Evolutionary conservation across 2,329 filamentous ascomycete species (phyloP).

Genomic region (Talaromyces sp.): DNA sequence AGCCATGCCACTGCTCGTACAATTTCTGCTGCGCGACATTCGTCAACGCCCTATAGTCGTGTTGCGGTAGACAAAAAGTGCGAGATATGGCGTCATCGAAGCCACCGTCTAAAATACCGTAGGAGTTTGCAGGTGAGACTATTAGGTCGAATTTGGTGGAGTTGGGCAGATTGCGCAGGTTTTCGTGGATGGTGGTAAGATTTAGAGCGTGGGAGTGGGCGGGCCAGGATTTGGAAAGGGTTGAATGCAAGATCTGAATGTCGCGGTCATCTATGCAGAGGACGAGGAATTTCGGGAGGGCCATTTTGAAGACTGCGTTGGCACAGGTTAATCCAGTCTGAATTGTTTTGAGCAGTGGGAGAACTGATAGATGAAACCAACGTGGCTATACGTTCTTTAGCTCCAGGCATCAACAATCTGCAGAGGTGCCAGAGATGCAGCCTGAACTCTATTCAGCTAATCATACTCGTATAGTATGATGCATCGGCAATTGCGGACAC

Average conservation of each 20-base stretch:
- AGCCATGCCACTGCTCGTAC: constrained; percentile 50
- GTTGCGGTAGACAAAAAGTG: constrained; percentile 41
- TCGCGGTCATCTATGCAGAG: constrained; percentile 42
- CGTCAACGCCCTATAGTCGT: constrained; percentile 50
- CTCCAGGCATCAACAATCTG: neutral
- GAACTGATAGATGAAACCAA: neutral
- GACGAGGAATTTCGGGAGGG: constrained; percentile 38
- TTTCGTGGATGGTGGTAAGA: constrained; percentile 33
- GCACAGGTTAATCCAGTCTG: too few species aligned
- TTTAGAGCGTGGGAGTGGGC: constrained; percentile 30
- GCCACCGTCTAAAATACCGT: constrained; percentile 52
- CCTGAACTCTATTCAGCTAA: neutral
- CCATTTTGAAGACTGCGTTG: neutral
- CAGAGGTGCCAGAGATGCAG: neutral
- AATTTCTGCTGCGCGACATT: constrained; percentile 43
- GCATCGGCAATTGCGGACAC: neutral
- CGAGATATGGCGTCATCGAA: constrained; percentile 56
- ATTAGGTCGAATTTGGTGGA: constrained; percentile 46
- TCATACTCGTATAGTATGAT: neutral
- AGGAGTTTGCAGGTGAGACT: constrained; percentile 56
- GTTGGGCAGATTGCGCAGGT: constrained; percentile 38
- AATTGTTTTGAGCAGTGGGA: neutral
- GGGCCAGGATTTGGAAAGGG: constrained; percentile 32
- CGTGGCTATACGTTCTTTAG: neutral
- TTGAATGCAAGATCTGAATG: constrained; percentile 41